Conservation (phyloP, 2,329 filamentous ascomycete genomes). For the Conoideocrella luteorostrata region DNA sequence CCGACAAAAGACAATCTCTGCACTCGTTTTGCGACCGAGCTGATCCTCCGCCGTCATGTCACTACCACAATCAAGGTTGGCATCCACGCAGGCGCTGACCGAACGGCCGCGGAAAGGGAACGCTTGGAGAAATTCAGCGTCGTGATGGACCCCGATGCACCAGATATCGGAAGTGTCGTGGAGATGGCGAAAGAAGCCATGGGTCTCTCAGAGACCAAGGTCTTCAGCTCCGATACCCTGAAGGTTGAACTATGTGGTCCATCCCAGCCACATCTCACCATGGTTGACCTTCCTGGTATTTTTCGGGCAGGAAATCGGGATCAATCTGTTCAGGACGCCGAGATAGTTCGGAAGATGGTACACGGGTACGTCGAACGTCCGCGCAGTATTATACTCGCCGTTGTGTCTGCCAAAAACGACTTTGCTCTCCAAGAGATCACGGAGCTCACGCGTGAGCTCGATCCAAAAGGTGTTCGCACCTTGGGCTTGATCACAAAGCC, state of each 20-base stretch:
- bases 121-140: conserved; percentile 4
- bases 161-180: conserved; percentile 8
- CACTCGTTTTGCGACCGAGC: conserved; percentile 57
- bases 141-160: conserved; percentile 3
- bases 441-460: conserved; percentile 4
- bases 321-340: conserved; percentile 30
- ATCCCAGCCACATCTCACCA: conserved; percentile 43
- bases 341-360: conserved; percentile 29
- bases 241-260: conserved; percentile 43
- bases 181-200: conserved; percentile 10
- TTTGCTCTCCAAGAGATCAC: conserved; percentile 48
- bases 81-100: conserved; percentile 23
- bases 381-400: conserved; percentile 54
- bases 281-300: conserved; percentile 53
- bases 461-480: conserved; percentile 31
- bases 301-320: conserved; percentile 37
- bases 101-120: conserved; percentile 19
- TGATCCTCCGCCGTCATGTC: conserved; percentile 44
- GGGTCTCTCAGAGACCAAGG: conserved; percentile 10
- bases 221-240: conserved; percentile 40
- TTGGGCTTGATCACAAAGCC: conserved; percentile 53
- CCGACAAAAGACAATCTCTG: conserved; percentile 52
- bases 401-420: conserved; percentile 49
- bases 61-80: conserved; percentile 26
- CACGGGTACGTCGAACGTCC: conserved; percentile 48